Base-by-base conservation (phyloP, 2,329 filamentous ascomycete species). In the Hypoxylon sp. region DNA sequence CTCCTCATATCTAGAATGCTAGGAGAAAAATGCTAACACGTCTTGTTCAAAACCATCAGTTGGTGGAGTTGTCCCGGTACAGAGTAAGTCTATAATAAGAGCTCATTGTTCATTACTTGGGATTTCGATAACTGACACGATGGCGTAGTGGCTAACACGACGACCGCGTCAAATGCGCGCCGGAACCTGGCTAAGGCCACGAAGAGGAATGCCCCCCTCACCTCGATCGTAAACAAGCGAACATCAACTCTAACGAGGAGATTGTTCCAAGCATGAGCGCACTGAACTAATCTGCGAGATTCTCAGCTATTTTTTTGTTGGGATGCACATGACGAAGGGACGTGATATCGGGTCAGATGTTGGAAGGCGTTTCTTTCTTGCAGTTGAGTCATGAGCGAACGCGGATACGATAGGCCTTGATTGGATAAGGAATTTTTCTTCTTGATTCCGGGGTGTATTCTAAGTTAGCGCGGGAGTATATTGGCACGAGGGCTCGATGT, bases 51-150 rank as follows among this genome's bases (percentile, higher is more conserved):
- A n/a, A n/a, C n/a, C n/a, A n/a, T n/a, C n/a, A n/a, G n/a, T 89
- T 70, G 87, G 87, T 56, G 86, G 85, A 48, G 84, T 86, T 67
- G 82, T 88, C 17, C 84, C 85, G 11, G 81, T 87, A 6, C 85
- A 87, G 74, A 82, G 72, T 74, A 59, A 70, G 70, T 22, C 52
- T 30, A 57, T 65, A n/a, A n/a, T n/a, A n/a, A n/a, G n/a, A n/a
- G n/a, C n/a, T n/a, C n/a, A n/a, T n/a, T n/a, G n/a, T 49, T 62
- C 56, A 70, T 74, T 73, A 26, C 50, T 49, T 17, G 56, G 54
- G 50, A 59, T 49, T 10, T 26, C 15, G 39, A 24, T 39, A 46
- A 15, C 67, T 67, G 13, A 70, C 46, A 20, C 15, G 1, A 44
- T 13, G 44, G 11, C 15, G 10, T 17, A 74, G 71, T 79, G 72